Base-by-base conservation (phyloP, 169 alveolate genomes). In the Prorocentrum cordatum region DNA sequence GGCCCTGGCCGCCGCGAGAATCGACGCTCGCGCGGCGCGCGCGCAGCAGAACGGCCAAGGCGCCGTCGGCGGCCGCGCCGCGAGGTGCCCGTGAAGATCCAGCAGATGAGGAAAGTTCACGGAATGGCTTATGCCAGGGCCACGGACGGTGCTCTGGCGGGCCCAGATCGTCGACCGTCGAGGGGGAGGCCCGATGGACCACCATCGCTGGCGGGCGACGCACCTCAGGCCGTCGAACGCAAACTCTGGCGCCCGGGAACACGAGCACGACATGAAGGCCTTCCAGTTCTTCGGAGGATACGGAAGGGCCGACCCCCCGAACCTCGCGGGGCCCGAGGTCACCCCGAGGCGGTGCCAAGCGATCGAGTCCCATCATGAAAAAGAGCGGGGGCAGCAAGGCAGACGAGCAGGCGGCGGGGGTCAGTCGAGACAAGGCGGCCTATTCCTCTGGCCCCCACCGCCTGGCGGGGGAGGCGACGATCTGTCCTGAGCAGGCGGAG, bases 111-210 rank as follows among this genome's bases (percentile, higher is more conserved):
- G n/a, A n/a, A 38, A 27, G 27, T 62, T 80, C 29, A 7, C 27
- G 2, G 90, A 80, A 24, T 80, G 90, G 90, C 64, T 26, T n/a
- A 67, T 80, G 22, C 90, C 75, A 18, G 90, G 90, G 7, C 90
- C 90, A 0, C 66, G 90, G 3, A 80, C 90, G 1, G 27, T 39
- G 3, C 4, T 47, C 3, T 80, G 90, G 90, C 62, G 90, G 20
- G 68, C 33, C 58, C 50, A 31, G 33, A 62, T 62, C 27, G 7
- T 80, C 35, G 62, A 80, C 7, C 36, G 90, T 1, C 24, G 64
- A 14, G 33, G 50, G 14, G 90, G 90, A 6, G 90, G 90, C 20
- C 90, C 90, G 18, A 38, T 20, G 7, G 77, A 80, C 20, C 90
- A 80, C 26, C 90, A 80, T 26, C 38, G 64, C 0, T 80, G 79